Conservation (phyloP, 1,284 basidiomycete genomes). For the Leucoagaricus sp. region DNA sequence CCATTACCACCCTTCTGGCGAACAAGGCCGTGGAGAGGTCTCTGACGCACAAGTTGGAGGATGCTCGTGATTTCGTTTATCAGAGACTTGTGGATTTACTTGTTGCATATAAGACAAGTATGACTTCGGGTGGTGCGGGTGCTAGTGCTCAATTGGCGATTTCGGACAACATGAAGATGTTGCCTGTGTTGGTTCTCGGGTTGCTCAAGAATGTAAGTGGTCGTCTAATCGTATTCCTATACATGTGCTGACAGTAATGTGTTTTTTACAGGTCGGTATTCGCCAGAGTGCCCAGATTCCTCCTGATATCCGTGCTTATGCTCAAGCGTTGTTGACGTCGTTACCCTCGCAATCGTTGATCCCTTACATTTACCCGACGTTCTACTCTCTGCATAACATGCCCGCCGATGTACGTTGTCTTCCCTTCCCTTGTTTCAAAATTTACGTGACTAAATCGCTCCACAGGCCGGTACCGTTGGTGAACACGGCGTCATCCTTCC, state of each 20-base stretch:
- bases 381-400: constrained; percentile 99
- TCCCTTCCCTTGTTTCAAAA: not conserved
- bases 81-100: constrained; percentile 93
- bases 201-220: constrained; percentile 89
- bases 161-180: constrained; percentile 91
- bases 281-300: constrained; percentile 96
- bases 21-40: constrained; percentile 98
- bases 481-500: constrained; percentile 85
- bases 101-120: constrained; percentile 92
- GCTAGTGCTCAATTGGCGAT: constrained; percentile 94
- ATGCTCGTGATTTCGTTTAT: constrained; percentile 88
- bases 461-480: constrained; percentile 76
- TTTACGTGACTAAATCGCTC: constrained; percentile 1
- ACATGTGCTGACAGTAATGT: constrained; percentile 4
- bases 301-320: constrained; percentile 93
- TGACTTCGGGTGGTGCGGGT: constrained; percentile 91
- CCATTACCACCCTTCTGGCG: constrained; percentile 86
- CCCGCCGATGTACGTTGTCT: constrained; percentile 70
- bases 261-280: constrained; percentile 71
- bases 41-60: constrained; percentile 90
- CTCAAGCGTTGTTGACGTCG: constrained; percentile 90
- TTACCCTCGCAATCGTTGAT: constrained; percentile 90
- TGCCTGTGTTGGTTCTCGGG: constrained; percentile 89
- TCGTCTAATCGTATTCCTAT: not conserved
- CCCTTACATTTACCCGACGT: constrained; percentile 92